Conservation (phyloP, 2,329 filamentous ascomycete genomes). For the Endoconidiophora polonica region DNA sequence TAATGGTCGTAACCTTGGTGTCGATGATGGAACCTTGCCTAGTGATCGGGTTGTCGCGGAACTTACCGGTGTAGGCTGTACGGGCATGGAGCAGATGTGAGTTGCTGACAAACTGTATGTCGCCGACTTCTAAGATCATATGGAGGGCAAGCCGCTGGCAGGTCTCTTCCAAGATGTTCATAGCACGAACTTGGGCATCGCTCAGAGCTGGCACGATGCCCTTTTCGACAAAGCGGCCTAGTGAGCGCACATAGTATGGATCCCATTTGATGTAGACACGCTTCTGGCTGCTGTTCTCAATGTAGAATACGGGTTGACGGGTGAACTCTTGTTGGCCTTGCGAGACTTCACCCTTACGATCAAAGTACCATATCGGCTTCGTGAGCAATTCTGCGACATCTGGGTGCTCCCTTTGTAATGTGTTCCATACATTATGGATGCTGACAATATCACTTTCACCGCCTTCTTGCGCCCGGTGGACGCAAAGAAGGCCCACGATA, state of each 20-base stretch:
- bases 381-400: slow-evolving; percentile 63
- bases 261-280: slow-evolving; percentile 59
- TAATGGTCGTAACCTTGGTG: neutral
- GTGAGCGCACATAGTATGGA: slow-evolving; percentile 68
- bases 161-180: slow-evolving; percentile 47
- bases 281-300: slow-evolving; percentile 49
- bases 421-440: slow-evolving; percentile 68
- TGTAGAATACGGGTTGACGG: slow-evolving; percentile 54
- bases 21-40: neutral
- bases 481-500: slow-evolving; percentile 67
- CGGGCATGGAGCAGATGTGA: slow-evolving; percentile 65
- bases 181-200: slow-evolving; percentile 49
- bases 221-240: slow-evolving; percentile 55
- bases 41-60: neutral
- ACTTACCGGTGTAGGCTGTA: slow-evolving; percentile 49
- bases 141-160: slow-evolving; percentile 58
- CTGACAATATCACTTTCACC: slow-evolving; percentile 72
- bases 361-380: slow-evolving; percentile 76
- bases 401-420: slow-evolving; percentile 54
- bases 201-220: slow-evolving; percentile 61
- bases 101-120: slow-evolving; percentile 76
- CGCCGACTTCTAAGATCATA: slow-evolving; percentile 74
- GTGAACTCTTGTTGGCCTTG: slow-evolving; percentile 61
- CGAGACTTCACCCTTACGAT: slow-evolving; percentile 72
- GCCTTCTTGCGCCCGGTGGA: slow-evolving; percentile 61